Evolutionary conservation across 2,329 filamentous ascomycete genomes (phyloP), one percentile per base, ranked within the genome.

Genomic region (Incumbomyces delicatus): DNA sequence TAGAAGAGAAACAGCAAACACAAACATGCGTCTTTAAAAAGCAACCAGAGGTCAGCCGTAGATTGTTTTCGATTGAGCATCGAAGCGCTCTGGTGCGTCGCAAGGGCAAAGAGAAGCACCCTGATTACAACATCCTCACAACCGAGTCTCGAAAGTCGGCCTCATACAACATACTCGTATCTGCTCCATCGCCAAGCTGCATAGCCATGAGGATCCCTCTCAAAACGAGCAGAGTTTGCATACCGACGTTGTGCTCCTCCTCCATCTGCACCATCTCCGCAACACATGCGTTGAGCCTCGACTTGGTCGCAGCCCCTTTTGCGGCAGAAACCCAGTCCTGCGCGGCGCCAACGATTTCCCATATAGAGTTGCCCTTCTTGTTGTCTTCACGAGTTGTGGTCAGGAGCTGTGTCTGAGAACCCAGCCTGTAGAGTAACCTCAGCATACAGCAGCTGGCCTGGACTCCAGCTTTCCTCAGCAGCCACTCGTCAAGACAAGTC

Each of bases 141-240:
- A 44, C 29, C 6, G 38, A 42, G 40, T 33, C n/a, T 32, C 30
- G 40, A n/a, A 29, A 32, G 29, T 42, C 40, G 6, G 14, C 27
- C 27, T 18, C 14, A 8, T 33, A 42, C 8, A 42, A 17, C 11
- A 42, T 16, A 27, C 27, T 35, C 14, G 30, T 44, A 16, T 35
- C 14, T 20, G 17, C 17, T 12, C 41, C 41, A 34, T 36, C 17
- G 3, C 35, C 31, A 12, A 44, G 30, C 41, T 35, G 17, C 12
- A 44, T 6, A 13, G 31, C 30, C 41, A 34, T 11, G 14, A 42
- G n/a, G 17, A 42, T 27, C 6, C 12, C 29, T 32, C 27, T 8
- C 27, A 33, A 16, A 3, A 20, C 27, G 27, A 42, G n/a, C 27
- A 17, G 33, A 18, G 29, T 33, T 14, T n/a, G 33, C 40, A 42